These are phyloP conservation scores for Chytriomyces sp. DNA, from an alignment of 192 early-diverging fungal species.

Conservation along the genomic window DNA sequence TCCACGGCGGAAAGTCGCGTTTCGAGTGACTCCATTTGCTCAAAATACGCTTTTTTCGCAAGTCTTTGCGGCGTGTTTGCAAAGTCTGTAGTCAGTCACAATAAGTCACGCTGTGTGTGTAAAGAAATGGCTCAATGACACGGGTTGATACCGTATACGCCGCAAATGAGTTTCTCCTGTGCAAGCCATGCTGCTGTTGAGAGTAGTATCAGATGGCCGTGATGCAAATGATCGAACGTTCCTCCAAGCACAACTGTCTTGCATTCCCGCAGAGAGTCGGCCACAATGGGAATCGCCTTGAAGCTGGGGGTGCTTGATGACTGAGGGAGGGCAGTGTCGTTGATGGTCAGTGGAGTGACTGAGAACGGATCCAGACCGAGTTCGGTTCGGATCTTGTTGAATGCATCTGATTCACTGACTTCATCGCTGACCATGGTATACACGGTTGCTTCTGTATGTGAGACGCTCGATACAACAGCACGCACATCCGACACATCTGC, in stretches of 20 bases:
- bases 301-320: background rate
- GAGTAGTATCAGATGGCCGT: constrained; percentile 93
- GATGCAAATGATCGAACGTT: constrained; percentile 97
- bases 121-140: background rate
- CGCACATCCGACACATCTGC: background rate
- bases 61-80: constrained; percentile 58
- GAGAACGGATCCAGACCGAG: background rate
- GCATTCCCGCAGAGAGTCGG: constrained; percentile 36
- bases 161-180: constrained; percentile 64
- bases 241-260: constrained; percentile 79
- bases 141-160: constrained; percentile 69
- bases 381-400: background rate
- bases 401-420: background rate
- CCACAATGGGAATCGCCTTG: background rate
- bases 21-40: constrained; percentile 71
- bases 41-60: constrained; percentile 69
- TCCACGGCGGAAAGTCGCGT: constrained; percentile 64
- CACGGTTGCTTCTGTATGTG: no score
- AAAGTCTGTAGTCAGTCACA: constrained; percentile 5
- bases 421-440: background rate
- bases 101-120: background rate
- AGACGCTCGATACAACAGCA: background rate
- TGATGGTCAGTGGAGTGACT: background rate
- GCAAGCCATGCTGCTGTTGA: constrained; percentile 78
- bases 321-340: background rate